A percentile compares a stretch with the other conserved stretches of the same genome.
Evolutionary conservation across 176 grass and related monocot genomes (phyloP).

Genomic region (Otatea glauca): DNA sequence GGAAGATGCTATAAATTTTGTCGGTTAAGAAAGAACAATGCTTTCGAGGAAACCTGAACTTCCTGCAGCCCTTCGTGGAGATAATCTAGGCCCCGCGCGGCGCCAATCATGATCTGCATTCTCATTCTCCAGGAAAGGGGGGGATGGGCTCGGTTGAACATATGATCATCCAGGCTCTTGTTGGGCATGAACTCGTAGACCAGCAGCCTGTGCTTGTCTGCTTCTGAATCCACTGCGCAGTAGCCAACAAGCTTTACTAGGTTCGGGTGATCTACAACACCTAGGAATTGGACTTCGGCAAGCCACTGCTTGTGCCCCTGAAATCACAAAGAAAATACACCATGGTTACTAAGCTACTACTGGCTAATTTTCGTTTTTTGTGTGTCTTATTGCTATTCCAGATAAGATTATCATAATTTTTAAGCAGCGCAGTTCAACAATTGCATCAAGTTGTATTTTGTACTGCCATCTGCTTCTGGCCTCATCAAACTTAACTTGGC

Average conservation of each 20-base stretch:
- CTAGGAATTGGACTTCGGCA: constrained; percentile 83
- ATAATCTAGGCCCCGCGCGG: constrained; percentile 64
- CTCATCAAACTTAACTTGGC: background rate
- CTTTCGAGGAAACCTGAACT: constrained; percentile 64
- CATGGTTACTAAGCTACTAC: background rate
- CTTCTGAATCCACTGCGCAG: constrained; percentile 70
- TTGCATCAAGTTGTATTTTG: background rate
- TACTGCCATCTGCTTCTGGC: constrained; percentile 9
- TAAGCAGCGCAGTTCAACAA: background rate
- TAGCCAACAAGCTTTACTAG: constrained; percentile 89
- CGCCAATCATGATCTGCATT: constrained; percentile 70
- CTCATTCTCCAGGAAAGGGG: constrained; percentile 68
- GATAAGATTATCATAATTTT: background rate
- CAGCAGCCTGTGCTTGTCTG: constrained; percentile 60
- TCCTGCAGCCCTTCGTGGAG: constrained; percentile 74
- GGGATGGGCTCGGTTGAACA: constrained; percentile 72
- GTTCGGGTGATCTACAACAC: constrained; percentile 85
- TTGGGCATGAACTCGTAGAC: constrained; percentile 97
- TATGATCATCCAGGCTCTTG: constrained; percentile 82
- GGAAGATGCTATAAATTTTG: no score
- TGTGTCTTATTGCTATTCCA: background rate
- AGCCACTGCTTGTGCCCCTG: constrained; percentile 98
- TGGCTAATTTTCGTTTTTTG: background rate
- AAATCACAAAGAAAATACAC: background rate
- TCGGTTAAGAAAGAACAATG: background rate